These are phyloP conservation scores for Microdochium trichocladiopsis DNA, from an alignment of 2,329 filamentous ascomycete genomes.

Conservation along the genomic window DNA sequence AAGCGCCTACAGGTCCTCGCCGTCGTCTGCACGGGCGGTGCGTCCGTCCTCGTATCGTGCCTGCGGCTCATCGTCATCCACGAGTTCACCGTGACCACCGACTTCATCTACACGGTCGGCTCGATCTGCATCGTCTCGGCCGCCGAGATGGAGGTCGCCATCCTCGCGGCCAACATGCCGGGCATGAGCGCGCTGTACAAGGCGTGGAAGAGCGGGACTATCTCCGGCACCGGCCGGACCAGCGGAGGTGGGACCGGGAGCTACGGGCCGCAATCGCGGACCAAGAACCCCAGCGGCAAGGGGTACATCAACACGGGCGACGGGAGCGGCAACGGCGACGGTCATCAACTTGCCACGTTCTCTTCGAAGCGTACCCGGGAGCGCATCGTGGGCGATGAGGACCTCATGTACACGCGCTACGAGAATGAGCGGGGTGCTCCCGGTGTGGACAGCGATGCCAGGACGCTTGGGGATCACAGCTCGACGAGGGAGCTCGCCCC, in stretches of 20 bases:
- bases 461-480: too few species aligned
- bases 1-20: constrained; percentile 11
- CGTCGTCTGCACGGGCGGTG: constrained; percentile 19
- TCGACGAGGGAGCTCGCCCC: too few species aligned
- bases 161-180: constrained; percentile 23
- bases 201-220: neutral
- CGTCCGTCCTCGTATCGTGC: constrained; percentile 21
- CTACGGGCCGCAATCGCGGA: neutral
- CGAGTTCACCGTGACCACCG: constrained; percentile 18
- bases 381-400: neutral
- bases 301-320: neutral
- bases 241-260: neutral
- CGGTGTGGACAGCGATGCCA: neutral
- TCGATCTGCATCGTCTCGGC: constrained; percentile 22
- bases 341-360: neutral
- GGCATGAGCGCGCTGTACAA: constrained; percentile 19
- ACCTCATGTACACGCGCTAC: neutral
- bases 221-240: neutral
- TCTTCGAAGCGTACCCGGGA: neutral
- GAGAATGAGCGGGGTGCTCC: neutral
- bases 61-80: constrained; percentile 36
- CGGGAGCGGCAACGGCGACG: neutral
- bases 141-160: constrained; percentile 21
- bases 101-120: constrained; percentile 19
- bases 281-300: neutral